Evolutionary conservation across 2,329 filamentous ascomycete species (phyloP).

Genomic region (Cercospora berteroae): DNA sequence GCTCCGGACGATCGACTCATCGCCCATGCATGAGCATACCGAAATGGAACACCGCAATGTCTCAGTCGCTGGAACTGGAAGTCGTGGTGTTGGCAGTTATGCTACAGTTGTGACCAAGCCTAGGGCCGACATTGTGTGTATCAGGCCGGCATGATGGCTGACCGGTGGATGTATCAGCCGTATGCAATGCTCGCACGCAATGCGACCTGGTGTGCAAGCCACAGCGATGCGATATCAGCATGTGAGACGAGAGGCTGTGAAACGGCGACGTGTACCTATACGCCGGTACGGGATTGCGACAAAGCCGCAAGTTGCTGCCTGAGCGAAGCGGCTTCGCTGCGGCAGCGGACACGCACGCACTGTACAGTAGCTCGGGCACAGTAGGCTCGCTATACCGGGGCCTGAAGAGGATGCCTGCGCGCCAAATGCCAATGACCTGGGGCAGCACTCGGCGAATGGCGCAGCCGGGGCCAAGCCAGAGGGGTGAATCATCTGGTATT

Average conservation of each 20-base stretch:
- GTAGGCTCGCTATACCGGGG: slow-evolving; percentile 8
- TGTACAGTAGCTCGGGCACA: background rate
- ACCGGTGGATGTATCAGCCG: background rate
- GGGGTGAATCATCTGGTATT: slow-evolving; percentile 9
- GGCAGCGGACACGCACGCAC: background rate
- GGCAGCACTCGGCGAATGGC: slow-evolving; percentile 2
- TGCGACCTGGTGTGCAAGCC: background rate
- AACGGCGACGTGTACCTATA: background rate
- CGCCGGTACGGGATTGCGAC: background rate
- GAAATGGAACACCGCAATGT: background rate
- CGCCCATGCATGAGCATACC: background rate
- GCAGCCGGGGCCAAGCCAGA: slow-evolving; percentile 10
- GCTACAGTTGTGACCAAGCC: background rate
- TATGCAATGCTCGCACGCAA: background rate
- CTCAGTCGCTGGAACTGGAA: background rate
- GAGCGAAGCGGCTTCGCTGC: background rate
- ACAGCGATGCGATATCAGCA: background rate
- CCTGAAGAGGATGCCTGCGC: slow-evolving; percentile 12
- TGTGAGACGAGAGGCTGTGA: background rate
- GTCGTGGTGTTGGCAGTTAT: background rate
- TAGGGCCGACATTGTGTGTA: background rate
- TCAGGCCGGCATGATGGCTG: background rate
- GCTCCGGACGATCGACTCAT: slow-evolving; percentile 6
- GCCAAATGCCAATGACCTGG: slow-evolving; percentile 8
- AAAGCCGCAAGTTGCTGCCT: background rate